phyloP scores from a whole-genome alignment of 352 stramenopile genomes.

The Phytophthora constricta region DNA sequence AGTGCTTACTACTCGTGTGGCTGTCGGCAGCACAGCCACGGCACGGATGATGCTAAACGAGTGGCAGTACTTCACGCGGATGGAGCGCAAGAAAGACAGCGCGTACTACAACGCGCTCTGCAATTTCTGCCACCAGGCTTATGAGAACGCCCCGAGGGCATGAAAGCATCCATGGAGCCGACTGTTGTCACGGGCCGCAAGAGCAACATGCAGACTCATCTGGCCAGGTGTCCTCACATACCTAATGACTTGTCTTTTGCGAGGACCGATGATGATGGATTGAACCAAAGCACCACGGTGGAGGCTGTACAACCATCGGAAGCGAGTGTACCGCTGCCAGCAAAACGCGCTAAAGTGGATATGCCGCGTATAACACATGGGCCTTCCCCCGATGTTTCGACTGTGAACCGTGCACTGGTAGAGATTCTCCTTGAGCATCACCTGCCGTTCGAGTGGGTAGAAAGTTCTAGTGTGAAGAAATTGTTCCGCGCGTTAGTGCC shows the following conservation, averaged over 20 bases:
- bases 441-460: conserved; percentile 73
- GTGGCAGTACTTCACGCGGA: conserved; percentile 80
- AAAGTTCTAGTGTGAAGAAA: conserved; percentile 56
- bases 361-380: neutral
- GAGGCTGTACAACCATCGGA: conserved; percentile 2
- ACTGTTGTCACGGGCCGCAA: conserved; percentile 76
- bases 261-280: conserved; percentile 22
- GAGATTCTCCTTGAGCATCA: conserved; percentile 66
- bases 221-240: conserved; percentile 78
- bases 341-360: conserved; percentile 31
- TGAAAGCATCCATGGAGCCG: conserved; percentile 59
- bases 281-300: conserved; percentile 3
- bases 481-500: conserved; percentile 45
- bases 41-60: conserved; percentile 69
- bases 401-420: conserved; percentile 50
- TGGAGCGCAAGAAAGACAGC: conserved; percentile 78
- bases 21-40: conserved; percentile 19
- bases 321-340: conserved; percentile 14
- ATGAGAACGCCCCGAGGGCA: conserved; percentile 53
- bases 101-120: conserved; percentile 80
- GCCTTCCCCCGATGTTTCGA: conserved; percentile 12
- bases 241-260: conserved; percentile 51
- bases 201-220: conserved; percentile 86
- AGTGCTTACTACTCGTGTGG: conserved; percentile 1
- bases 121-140: conserved; percentile 84